Evolutionary conservation across 805 yeast species (phyloP).

Genomic region (Yamadazyma endophytica): DNA sequence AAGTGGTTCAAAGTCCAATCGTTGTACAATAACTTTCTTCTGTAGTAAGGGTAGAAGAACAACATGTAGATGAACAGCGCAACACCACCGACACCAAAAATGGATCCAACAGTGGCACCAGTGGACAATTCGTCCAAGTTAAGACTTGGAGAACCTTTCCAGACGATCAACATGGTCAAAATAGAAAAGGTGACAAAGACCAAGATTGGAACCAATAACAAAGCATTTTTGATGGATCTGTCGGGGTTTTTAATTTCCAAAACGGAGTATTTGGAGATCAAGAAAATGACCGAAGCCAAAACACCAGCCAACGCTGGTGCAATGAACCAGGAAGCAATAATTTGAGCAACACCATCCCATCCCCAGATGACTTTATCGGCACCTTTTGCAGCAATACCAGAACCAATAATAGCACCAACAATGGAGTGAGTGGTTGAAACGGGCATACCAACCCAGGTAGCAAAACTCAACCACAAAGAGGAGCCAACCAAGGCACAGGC

Average conservation of each 20-base stretch:
- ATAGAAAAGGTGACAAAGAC: conserved; percentile 58
- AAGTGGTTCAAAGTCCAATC: conserved; percentile 66
- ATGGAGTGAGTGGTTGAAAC: conserved; percentile 79
- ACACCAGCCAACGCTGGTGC: conserved; percentile 70
- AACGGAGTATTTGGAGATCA: conserved; percentile 56
- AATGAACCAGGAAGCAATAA: conserved; percentile 76
- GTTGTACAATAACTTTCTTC: conserved; percentile 53
- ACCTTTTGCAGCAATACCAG: conserved; percentile 71
- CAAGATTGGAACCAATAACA: conserved; percentile 54
- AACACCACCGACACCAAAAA: conserved; percentile 62
- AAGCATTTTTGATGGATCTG: conserved; percentile 48
- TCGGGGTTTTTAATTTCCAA: conserved; percentile 50
- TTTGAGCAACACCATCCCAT: conserved; percentile 68
- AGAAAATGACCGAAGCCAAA: conserved; percentile 56
- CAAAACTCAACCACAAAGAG: conserved; percentile 63
- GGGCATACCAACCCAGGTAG: conserved; percentile 69
- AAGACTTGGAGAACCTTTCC: conserved; percentile 76
- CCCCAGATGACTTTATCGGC: conserved; percentile 64
- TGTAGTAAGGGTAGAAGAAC: conserved; percentile 58
- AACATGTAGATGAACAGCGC: conserved; percentile 48
- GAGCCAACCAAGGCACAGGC: conserved; percentile 73
- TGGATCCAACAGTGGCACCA: conserved; percentile 53
- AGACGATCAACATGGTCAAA: conserved; percentile 71
- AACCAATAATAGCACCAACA: conserved; percentile 72
- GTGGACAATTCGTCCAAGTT: conserved; percentile 49